These are phyloP conservation scores for Penicillium paradoxum DNA, from an alignment of 495 filamentous ascomycete genomes.

Conservation along the genomic window DNA sequence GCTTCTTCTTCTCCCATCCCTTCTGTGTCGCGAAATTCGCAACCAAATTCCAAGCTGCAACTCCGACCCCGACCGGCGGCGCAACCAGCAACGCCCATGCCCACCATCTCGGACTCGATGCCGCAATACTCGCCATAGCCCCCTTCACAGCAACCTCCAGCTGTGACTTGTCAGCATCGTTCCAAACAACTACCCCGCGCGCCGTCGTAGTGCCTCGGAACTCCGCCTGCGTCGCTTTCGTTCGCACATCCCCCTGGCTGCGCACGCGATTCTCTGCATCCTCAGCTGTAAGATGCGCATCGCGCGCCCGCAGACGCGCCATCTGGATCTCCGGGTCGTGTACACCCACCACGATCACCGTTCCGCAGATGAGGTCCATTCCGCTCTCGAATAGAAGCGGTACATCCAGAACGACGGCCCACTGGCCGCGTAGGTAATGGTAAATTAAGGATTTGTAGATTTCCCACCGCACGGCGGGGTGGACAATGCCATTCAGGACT, in stretches of 20 bases:
- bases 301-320: slow-evolving; percentile 62
- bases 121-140: slow-evolving; percentile 58
- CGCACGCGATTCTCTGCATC: slow-evolving; percentile 78
- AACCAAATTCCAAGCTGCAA: slow-evolving; percentile 62
- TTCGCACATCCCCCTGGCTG: slow-evolving; percentile 77
- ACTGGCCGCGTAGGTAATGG: slow-evolving; percentile 64
- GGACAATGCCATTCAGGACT: slow-evolving; percentile 83
- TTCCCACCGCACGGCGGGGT: slow-evolving; percentile 75
- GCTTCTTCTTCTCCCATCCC: slow-evolving; percentile 63
- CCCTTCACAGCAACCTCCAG: slow-evolving; percentile 57
- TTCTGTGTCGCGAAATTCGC: slow-evolving; percentile 61
- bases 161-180: slow-evolving; percentile 69
- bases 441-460: slow-evolving; percentile 63
- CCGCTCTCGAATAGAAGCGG: slow-evolving; percentile 84
- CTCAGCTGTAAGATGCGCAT: slow-evolving; percentile 63
- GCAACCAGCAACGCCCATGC: slow-evolving; percentile 62
- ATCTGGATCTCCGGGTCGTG: slow-evolving; percentile 72
- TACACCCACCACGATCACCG: slow-evolving; percentile 81
- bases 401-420: slow-evolving; percentile 91
- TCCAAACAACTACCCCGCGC: slow-evolving; percentile 76
- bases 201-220: slow-evolving; percentile 50
- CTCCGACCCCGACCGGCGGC: slow-evolving; percentile 64
- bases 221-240: slow-evolving; percentile 71
- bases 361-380: slow-evolving; percentile 75
- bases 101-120: slow-evolving; percentile 74